Evolutionary conservation across 208 protist genomes (phyloP), one percentile per base, ranked within the genome.

Genomic region (Acanthamoeba culbertsoni): DNA sequence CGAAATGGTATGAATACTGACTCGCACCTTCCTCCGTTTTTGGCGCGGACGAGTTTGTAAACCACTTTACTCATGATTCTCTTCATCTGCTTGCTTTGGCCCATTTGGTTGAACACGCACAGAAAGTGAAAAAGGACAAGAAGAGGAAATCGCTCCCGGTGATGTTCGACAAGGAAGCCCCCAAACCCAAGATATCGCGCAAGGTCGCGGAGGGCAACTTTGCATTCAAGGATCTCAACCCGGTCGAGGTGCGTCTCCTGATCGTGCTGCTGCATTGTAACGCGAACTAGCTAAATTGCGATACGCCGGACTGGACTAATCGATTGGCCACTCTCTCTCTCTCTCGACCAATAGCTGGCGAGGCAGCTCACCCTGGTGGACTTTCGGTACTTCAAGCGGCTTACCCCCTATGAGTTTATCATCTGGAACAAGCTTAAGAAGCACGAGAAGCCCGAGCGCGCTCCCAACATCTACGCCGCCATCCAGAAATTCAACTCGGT

Each of bases 381-480:
- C 51, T 63, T 65, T 23, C 43, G 51, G 12, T 88, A 63, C 77
- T 88, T 65, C 51, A 88, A 88, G 37, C 48, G 48, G 28, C 43
- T 88, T 8, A 88, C 77, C 33, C 77, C 77, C n/a, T 65, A 88
- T 8, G 77, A 88, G 77, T 88, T 55, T 48, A 55, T 88, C 48
- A n/a, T 88, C n/a, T 88, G 77, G 77, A 55, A 88, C 37, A 88
- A 88, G 51, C 77, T 88, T 28, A 79, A 88, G 46, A 88, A 88
- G 77, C 77, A 65, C 77, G 77, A 88, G 16, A 88, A 88, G 77
- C 43, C 43, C 33, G 42, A 57, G 16, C 43, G 43, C 31, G 43
- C 48, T n/a, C 48, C 77, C 33, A 88, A 88, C 37, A 63, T 88
- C 48, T 65, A 63, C 77, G 26, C 33, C n/a, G 51, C 51, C 31